Percentiles rank a stretch among this genome's conserved stretches.
Evolutionary conservation across 2,329 filamentous ascomycete genomes (phyloP).

Genomic region (Fusarium nelsonii): DNA sequence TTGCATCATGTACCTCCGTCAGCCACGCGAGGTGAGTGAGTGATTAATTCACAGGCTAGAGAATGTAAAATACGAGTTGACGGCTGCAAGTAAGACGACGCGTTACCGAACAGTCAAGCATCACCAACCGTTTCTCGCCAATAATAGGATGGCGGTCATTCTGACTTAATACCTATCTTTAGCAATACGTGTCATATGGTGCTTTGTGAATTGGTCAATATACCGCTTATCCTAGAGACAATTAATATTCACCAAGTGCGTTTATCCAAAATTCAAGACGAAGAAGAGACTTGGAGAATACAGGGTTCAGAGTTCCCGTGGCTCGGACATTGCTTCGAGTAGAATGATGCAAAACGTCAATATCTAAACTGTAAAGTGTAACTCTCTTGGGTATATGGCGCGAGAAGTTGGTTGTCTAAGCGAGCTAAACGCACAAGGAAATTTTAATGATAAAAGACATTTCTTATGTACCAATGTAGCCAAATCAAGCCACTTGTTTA

Average conservation of each 20-base stretch:
- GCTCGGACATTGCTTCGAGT: not conserved
- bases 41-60: slow-evolving; percentile 19
- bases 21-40: slow-evolving; percentile 36
- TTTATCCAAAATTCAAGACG: not conserved
- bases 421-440: not conserved
- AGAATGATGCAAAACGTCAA: not conserved
- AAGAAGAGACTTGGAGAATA: not conserved
- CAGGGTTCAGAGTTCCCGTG: not conserved
- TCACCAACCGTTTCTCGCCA: slow-evolving; percentile 32
- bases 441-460: slow-evolving; percentile 2
- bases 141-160: slow-evolving; percentile 17
- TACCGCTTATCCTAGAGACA: not conserved
- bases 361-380: not conserved
- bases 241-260: not conserved
- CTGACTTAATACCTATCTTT: slow-evolving; percentile 9
- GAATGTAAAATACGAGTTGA: slow-evolving; percentile 21
- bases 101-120: slow-evolving; percentile 12
- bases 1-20: slow-evolving; percentile 17
- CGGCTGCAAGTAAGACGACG: slow-evolving; percentile 33
- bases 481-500: slow-evolving; percentile 31
- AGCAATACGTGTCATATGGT: slow-evolving; percentile 9
- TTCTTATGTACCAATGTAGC: not conserved
- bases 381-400: not conserved
- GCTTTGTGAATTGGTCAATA: not conserved
- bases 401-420: not conserved